A percentile compares a stretch with the other conserved stretches of the same genome.
Evolutionary conservation across 768 basidiomycete species (phyloP).

Genomic region (Tremella yokohamensis): DNA sequence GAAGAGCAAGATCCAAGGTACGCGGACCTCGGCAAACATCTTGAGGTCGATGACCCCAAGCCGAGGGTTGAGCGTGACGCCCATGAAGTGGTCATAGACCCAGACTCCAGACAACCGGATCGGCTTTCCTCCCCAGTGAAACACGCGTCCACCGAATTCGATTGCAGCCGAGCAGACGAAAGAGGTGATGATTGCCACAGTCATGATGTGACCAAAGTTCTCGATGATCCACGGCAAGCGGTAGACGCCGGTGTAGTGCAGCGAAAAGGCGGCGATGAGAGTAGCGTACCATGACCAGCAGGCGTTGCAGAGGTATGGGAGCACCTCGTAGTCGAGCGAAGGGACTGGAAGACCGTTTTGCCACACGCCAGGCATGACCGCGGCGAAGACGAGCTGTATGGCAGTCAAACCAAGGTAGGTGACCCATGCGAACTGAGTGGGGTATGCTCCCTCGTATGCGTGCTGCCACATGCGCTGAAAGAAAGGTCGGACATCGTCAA

Average conservation of each 20-base stretch:
- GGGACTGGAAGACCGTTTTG: constrained; percentile 87
- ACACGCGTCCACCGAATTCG: constrained; percentile 72
- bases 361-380: constrained; percentile 81
- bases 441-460: constrained; percentile 81
- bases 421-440: constrained; percentile 81
- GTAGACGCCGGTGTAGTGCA: constrained; percentile 79
- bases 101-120: constrained; percentile 93
- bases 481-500: constrained; percentile 73
- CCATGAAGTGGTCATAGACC: constrained; percentile 96
- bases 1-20: constrained; percentile 96
- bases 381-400: constrained; percentile 85
- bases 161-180: constrained; percentile 75
- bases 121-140: constrained; percentile 61
- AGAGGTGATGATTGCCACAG: constrained; percentile 88
- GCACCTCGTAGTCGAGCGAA: constrained; percentile 83
- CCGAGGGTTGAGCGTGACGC: constrained; percentile 87
- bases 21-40: constrained; percentile 97
- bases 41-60: constrained; percentile 89
- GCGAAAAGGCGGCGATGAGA: constrained; percentile 65
- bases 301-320: constrained; percentile 97
- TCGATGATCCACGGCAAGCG: constrained; percentile 91
- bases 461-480: constrained; percentile 79
- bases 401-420: constrained; percentile 83
- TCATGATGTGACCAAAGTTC: constrained; percentile 93
- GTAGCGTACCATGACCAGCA: constrained; percentile 78